Base-by-base conservation (phyloP, 306 rosid species). In the Dryas octopetala region DNA sequence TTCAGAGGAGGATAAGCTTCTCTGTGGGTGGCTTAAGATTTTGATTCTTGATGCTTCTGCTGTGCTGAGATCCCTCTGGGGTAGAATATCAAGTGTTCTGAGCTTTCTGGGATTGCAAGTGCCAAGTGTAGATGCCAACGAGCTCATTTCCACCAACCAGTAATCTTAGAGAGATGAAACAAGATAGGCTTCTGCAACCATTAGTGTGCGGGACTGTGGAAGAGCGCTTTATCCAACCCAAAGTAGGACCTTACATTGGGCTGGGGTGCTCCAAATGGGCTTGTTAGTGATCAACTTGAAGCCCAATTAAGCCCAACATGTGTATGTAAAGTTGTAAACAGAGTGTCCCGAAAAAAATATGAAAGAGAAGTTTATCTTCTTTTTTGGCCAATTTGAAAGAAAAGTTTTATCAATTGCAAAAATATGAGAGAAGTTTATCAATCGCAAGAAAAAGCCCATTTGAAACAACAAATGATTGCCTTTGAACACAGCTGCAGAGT, bases 91-190 rank as follows among this genome's bases (percentile, higher is more conserved):
- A 26, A 60, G 67, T 47, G 55, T 62, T 58, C 52, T 32, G 15
- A 64, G 61, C 14, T 74, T 76, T 79, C 60, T 72, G 67, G 66
- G 83, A 66, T 9, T 71, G 88, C 74, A 79, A 44, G 74, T 71
- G 19, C 79, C 62, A 59, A 77, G 10, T 23, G 86, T 80, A 73
- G 74, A 73, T 65, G 77, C 62, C 77, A 85, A 26, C 9, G 89
- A 83, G 19, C 80, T 81, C 92, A 88, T 88, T 72, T 80, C 75
- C 58, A 63, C 77, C 74, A 74, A 63, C 54, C 78, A 47, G 60
- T 62, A 32, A 10, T 23, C 58, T 43, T 64, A 26, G 19, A 66
- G 15, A 48, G 68, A 71, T 41, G 61, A 55, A 47, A 8, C 62
- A 50, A 66, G 78, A 73, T 48, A 44, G 74, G 58, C 54, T 63